A percentile compares a stretch with the other conserved stretches of the same genome.
phyloP scores from a whole-genome alignment of 2,329 filamentous ascomycete species.

The Claviceps capensis region DNA sequence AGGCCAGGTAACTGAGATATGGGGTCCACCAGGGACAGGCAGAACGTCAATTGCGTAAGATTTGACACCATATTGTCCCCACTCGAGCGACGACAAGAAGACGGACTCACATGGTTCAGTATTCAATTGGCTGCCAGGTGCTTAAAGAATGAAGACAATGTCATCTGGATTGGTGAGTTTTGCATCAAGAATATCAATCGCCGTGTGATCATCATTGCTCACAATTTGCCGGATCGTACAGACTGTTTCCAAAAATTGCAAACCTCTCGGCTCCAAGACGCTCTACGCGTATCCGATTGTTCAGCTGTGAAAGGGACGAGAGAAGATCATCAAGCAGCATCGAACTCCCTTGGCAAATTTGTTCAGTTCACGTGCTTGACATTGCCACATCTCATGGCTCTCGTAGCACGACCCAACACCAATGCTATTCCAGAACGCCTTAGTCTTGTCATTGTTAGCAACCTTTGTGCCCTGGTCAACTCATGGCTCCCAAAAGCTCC shows the following conservation, averaged over 20 bases:
- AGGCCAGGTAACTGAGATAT: conserved; percentile 74
- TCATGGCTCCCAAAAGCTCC: conserved; percentile 56
- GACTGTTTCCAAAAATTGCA: conserved; percentile 34
- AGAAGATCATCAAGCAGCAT: conserved; percentile 8
- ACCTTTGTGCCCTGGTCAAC: conserved; percentile 62
- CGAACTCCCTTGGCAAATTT: conserved; percentile 20
- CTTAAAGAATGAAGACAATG: conserved; percentile 44
- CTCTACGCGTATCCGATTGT: conserved; percentile 11
- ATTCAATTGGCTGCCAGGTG: conserved; percentile 56
- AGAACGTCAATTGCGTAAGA: conserved; percentile 72
- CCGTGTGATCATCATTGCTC: background rate
- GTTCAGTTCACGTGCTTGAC: conserved; percentile 39
- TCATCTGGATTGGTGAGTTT: conserved; percentile 71
- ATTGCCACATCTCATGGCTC: conserved; percentile 60
- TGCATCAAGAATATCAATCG: conserved; percentile 4
- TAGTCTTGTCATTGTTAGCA: conserved; percentile 63
- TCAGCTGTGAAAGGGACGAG: conserved; percentile 3
- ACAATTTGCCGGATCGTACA: conserved; percentile 8
- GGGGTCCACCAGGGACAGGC: conserved; percentile 73
- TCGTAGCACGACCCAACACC: conserved; percentile 54
- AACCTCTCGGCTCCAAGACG: conserved; percentile 14
- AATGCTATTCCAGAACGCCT: conserved; percentile 49
- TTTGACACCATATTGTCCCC: background rate
- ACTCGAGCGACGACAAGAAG: background rate
- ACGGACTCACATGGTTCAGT: conserved; percentile 25